Evolutionary conservation across 768 basidiomycete genomes (phyloP).

Genomic region (Boletus speciosus): DNA sequence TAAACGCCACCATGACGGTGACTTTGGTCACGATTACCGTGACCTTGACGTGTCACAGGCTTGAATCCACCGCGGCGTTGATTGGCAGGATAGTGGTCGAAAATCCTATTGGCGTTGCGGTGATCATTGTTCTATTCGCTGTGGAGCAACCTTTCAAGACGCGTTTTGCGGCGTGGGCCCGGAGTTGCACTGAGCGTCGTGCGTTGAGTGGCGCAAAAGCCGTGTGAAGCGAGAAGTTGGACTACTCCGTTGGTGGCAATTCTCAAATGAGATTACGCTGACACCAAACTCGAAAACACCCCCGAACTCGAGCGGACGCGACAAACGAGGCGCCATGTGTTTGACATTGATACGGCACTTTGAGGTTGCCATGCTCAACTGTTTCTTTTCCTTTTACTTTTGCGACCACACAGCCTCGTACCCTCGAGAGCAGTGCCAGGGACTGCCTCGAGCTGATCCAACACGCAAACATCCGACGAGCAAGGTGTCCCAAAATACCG

Average conservation of each 20-base stretch:
- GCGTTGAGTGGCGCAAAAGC: slow-evolving; percentile 5
- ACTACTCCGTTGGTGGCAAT: background rate
- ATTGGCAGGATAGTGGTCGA: slow-evolving; percentile 5
- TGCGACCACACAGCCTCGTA: background rate
- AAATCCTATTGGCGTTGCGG: slow-evolving; percentile 1
- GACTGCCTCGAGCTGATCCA: background rate
- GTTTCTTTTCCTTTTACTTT: too few species aligned
- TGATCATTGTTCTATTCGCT: slow-evolving; percentile 3
- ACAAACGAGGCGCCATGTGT: background rate
- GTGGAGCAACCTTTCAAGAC: background rate
- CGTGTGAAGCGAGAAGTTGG: slow-evolving; percentile 1
- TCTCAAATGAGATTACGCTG: slow-evolving; percentile 6
- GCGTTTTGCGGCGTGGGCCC: background rate
- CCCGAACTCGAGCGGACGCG: slow-evolving; percentile 8
- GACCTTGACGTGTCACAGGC: background rate
- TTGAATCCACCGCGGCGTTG: background rate
- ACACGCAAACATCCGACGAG: slow-evolving; percentile 1
- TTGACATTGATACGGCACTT: background rate
- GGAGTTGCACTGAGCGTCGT: slow-evolving; percentile 5
- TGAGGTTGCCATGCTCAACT: too few species aligned
- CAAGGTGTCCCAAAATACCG: slow-evolving; percentile 18
- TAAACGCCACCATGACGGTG: slow-evolving; percentile 4
- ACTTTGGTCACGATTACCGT: background rate
- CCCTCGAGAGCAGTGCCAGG: too few species aligned
- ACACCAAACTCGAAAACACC: slow-evolving; percentile 7